These are phyloP conservation scores for Asterochloris sp. DNA, from an alignment of 139 green algal species.

Conservation along the genomic window DNA sequence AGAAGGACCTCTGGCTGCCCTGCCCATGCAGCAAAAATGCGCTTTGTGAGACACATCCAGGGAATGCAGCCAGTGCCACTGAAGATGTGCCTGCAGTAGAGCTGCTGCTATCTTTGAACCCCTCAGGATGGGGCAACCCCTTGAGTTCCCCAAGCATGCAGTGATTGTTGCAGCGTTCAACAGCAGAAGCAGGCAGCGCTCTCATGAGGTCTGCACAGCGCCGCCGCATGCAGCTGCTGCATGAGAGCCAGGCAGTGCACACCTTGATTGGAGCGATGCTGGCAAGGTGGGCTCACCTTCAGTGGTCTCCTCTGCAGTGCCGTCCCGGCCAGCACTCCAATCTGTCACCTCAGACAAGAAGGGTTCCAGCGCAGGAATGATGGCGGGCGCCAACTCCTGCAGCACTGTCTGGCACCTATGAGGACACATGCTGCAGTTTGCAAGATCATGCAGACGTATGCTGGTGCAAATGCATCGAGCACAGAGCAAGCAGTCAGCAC, in stretches of 20 bases:
- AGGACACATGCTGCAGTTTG: not conserved
- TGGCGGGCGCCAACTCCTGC: not conserved
- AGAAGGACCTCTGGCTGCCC: too few species aligned
- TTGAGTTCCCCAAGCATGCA: not conserved
- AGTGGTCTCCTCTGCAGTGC: not conserved
- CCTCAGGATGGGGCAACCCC: too few species aligned
- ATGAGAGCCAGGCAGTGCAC: not conserved
- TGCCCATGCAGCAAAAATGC: too few species aligned
- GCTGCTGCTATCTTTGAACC: too few species aligned
- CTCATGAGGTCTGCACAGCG: not conserved
- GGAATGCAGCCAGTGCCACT: too few species aligned
- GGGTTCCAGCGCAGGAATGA: conserved; percentile 18
- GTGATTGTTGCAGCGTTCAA: not conserved
- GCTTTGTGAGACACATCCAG: too few species aligned
- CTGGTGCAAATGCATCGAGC: too few species aligned
- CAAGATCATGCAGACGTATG: not conserved
- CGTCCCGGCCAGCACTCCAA: not conserved
- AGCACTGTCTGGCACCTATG: not conserved
- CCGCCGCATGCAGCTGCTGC: not conserved
- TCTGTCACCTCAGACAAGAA: conserved; percentile 11
- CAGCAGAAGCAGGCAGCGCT: not conserved
- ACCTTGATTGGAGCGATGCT: not conserved
- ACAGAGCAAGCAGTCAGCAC: not conserved
- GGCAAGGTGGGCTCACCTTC: not conserved
- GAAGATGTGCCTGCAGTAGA: too few species aligned